Evolutionary conservation across 1,284 basidiomycete species (phyloP).

Genomic region (Cryptococcus neoformans): DNA sequence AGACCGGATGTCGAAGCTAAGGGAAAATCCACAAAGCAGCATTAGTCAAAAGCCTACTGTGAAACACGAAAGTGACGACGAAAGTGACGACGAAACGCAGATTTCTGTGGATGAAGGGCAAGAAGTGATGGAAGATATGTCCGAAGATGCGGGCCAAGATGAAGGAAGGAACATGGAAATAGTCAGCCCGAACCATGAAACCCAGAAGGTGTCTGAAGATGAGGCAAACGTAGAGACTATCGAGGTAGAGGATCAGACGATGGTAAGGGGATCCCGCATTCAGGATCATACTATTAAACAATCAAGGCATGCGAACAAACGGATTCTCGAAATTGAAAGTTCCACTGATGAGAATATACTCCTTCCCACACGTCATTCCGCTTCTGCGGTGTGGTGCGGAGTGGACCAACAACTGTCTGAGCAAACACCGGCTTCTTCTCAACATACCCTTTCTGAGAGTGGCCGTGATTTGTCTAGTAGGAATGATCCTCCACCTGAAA

Average conservation of each 20-base stretch:
- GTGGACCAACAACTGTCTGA: too few relatives aligned
- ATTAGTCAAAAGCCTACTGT: constrained; percentile 9
- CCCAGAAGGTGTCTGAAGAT: constrained; percentile 7
- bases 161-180: constrained; percentile 13
- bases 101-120: background rate
- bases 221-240: background rate
- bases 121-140: background rate
- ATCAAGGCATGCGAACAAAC: background rate
- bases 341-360: background rate
- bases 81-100: background rate
- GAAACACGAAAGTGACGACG: background rate
- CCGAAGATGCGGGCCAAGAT: background rate
- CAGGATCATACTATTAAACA: too few relatives aligned
- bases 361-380: background rate
- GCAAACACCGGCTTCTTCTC: too few relatives aligned
- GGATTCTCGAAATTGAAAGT: constrained; percentile 6
- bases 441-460: too few relatives aligned
- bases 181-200: background rate
- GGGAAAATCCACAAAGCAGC: constrained; percentile 11
- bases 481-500: too few relatives aligned
- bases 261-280: background rate
- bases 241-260: background rate
- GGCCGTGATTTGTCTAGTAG: too few relatives aligned
- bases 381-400: background rate
- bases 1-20: constrained; percentile 8